phyloP scores from a whole-genome alignment of 768 basidiomycete species.

The Suillus luteus region DNA sequence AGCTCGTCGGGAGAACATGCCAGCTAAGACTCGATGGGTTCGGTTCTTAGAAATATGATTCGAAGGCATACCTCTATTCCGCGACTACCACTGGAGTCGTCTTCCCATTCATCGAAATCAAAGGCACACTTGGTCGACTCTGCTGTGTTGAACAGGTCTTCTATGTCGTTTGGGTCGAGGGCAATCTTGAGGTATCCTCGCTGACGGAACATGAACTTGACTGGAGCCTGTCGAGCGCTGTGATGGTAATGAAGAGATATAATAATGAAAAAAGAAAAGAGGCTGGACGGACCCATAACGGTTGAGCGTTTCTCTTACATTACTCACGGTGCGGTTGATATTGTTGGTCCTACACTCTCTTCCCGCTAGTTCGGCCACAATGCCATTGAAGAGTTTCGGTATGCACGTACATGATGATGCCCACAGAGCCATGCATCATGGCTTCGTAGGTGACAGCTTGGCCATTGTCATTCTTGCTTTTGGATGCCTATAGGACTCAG shows the following conservation, averaged over 20 bases:
- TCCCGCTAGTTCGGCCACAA: conserved; percentile 17
- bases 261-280: background rate
- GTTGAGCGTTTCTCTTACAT: conserved; percentile 53
- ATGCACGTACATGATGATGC: conserved; percentile 59
- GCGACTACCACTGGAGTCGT: conserved; percentile 34
- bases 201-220: conserved; percentile 64
- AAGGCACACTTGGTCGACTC: conserved; percentile 35
- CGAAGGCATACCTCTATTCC: conserved; percentile 35
- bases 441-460: conserved; percentile 60
- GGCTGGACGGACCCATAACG: conserved; percentile 44
- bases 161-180: conserved; percentile 35
- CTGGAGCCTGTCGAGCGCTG: conserved; percentile 63
- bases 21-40: conserved; percentile 35
- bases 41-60: conserved; percentile 10
- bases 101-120: conserved; percentile 44
- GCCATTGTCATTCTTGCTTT: conserved; percentile 51
- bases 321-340: conserved; percentile 59
- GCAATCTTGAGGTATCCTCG: conserved; percentile 53
- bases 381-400: background rate
- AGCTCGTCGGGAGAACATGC: conserved; percentile 46
- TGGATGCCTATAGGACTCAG: conserved; percentile 38
- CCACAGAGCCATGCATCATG: conserved; percentile 57
- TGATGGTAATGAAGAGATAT: background rate
- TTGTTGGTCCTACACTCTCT: conserved; percentile 70
- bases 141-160: conserved; percentile 38